Evolutionary conservation across 192 early-diverging fungal genomes (phyloP), one percentile per base, ranked within the genome.

Genomic region (Mortierella claussenii): DNA sequence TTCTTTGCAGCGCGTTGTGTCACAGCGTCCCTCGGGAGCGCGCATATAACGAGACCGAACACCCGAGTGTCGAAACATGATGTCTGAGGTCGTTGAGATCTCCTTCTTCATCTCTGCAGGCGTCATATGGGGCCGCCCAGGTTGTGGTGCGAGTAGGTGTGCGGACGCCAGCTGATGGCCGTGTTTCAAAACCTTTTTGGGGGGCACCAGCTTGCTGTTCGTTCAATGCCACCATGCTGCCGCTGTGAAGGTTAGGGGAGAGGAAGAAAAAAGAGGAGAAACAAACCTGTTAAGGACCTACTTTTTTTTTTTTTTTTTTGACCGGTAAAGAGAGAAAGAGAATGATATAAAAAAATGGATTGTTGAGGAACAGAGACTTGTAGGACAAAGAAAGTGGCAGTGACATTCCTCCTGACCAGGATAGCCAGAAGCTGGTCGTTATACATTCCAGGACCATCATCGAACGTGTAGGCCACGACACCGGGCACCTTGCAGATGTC

Each of bases 161-260:
- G 87, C n/a, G 2, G 79, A 76, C 0, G 87, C 87, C 45, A 90
- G 86, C 42, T 89, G 82, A 48, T 89, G 88, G 2, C 90, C 90
- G 0, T 33, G 60, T 6, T 80, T 50, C 50, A 79, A 17, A n/a
- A 54, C 60, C 37, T 60, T 60, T n/a, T 28, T 45, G 56, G 47
- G 60, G 40, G 4, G 50, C 20, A 4, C 21, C 67, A 23, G 50
- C 18, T 30, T 54, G 49, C 27, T 46, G 1, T 40, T n/a, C n/a
- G n/a, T n/a, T n/a, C n/a, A n/a, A n/a, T n/a, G 33, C 44, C 23
- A 60, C 37, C 48, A 44, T 53, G 8, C 24, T 6, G 2, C 67
- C 67, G 24, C 67, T 69, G 40, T 17, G 36, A 31, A 18, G 59
- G 9, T 4, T 1, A 1, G 45, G 23, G 8, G 32, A 49, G 3